Evolutionary conservation across 1,139 yeast species (phyloP).

Genomic region (Maudiozyma humilis): DNA sequence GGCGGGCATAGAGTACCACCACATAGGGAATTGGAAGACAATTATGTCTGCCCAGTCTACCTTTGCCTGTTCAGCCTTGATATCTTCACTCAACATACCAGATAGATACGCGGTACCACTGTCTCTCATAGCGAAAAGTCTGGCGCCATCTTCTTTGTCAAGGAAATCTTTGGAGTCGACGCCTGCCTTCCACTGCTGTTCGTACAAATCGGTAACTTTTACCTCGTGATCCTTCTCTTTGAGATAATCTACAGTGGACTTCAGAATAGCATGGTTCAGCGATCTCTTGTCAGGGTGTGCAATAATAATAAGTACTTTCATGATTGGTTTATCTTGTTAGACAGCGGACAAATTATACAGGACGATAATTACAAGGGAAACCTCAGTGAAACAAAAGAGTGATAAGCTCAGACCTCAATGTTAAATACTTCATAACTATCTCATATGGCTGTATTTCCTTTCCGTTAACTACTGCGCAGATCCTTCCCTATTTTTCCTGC

Average conservation of each 20-base stretch:
- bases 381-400: too few species aligned
- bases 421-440: too few species aligned
- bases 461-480: too few species aligned
- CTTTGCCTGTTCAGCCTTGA: constrained; percentile 16
- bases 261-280: constrained; percentile 17
- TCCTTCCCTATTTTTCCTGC: too few species aligned
- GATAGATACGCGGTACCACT: constrained; percentile 11
- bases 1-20: constrained; percentile 28
- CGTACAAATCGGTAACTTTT: constrained; percentile 21
- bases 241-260: constrained; percentile 14
- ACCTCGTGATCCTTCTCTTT: constrained; percentile 22
- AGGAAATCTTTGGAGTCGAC: constrained; percentile 19
- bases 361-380: too few species aligned
- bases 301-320: constrained; percentile 19
- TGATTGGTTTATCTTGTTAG: not conserved
- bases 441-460: too few species aligned
- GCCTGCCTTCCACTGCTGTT: constrained; percentile 17
- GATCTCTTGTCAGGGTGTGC: constrained; percentile 26
- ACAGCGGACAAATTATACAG: too few species aligned
- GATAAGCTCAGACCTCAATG: too few species aligned
- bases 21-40: constrained; percentile 24
- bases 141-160: constrained; percentile 8
- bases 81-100: constrained; percentile 16
- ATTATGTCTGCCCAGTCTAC: constrained; percentile 28
- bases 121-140: constrained; percentile 11